These are phyloP conservation scores for Dendrobium chrysotoxum DNA, from an alignment of 106 monocot genomes.

Conservation along the genomic window DNA sequence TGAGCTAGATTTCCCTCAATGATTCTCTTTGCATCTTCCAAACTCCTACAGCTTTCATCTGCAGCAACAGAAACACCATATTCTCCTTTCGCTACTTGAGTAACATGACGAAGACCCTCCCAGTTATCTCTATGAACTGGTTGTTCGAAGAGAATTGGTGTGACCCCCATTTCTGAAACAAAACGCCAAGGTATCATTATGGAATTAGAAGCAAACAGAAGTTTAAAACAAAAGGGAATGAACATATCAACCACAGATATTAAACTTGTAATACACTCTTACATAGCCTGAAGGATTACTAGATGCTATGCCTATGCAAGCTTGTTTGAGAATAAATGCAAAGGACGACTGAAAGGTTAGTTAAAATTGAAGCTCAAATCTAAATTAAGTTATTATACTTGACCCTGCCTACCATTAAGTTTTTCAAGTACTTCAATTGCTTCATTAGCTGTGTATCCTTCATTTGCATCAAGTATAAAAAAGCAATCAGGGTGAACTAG, in stretches of 20 bases:
- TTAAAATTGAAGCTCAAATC: background rate
- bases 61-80: slow-evolving; percentile 78
- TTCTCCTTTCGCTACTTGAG: slow-evolving; percentile 52
- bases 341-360: background rate
- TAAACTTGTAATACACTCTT: background rate
- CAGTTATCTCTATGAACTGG: slow-evolving; percentile 89
- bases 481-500: slow-evolving; percentile 66
- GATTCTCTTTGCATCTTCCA: slow-evolving; percentile 76
- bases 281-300: background rate
- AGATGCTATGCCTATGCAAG: background rate
- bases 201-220: background rate
- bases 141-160: slow-evolving; percentile 82
- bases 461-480: slow-evolving; percentile 96
- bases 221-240: background rate
- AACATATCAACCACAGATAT: background rate
- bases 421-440: slow-evolving; percentile 82
- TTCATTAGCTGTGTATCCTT: slow-evolving; percentile 67
- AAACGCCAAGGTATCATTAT: background rate
- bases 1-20: slow-evolving; percentile 73
- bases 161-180: slow-evolving; percentile 71
- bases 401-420: slow-evolving; percentile 54
- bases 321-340: background rate
- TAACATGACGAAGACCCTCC: slow-evolving; percentile 72
- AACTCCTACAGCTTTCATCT: slow-evolving; percentile 92
- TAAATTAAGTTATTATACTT: background rate